Percentiles rank a stretch among this genome's conserved stretches.
These are phyloP conservation scores for Tinospora cordifolia DNA, from an alignment of 164 flowering plant genomes.

Conservation along the genomic window DNA sequence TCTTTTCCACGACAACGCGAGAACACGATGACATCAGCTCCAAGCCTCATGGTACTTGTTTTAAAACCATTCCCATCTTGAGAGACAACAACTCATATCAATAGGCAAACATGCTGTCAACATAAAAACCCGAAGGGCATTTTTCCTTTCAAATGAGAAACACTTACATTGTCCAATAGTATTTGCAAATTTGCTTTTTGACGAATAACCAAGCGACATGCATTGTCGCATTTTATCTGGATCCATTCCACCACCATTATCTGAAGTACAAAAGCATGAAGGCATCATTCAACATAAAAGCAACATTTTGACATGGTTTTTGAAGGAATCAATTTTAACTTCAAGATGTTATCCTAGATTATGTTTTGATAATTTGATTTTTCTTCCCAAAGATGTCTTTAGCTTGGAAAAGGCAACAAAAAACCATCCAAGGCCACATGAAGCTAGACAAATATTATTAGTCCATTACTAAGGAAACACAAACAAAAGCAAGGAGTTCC, in stretches of 20 bases:
- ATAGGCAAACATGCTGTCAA: too few relatives aligned
- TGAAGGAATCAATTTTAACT: too few relatives aligned
- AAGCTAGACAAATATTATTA: too few relatives aligned
- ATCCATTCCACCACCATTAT: constrained; percentile 85
- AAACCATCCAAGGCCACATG: too few relatives aligned
- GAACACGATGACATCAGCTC: constrained; percentile 13
- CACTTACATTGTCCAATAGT: constrained; percentile 90
- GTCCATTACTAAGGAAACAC: too few relatives aligned
- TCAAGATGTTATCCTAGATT: too few relatives aligned
- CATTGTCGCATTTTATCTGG: constrained; percentile 90
- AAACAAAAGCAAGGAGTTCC: too few relatives aligned
- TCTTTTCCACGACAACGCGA: constrained; percentile 59
- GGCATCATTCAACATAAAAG: neutral
- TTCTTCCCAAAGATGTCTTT: too few relatives aligned
- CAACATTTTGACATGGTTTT: neutral
- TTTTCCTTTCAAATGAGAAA: too few relatives aligned
- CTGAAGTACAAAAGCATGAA: constrained; percentile 10
- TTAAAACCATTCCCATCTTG: constrained; percentile 12
- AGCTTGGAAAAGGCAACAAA: too few relatives aligned
- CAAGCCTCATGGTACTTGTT: constrained; percentile 10
- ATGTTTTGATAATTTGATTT: too few relatives aligned
- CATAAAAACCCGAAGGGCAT: too few relatives aligned
- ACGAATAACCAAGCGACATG: constrained; percentile 95
- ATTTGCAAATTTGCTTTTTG: constrained; percentile 77
- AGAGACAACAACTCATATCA: neutral